Evolutionary conservation across 2,329 filamentous ascomycete species (phyloP).

Genomic region (Colletotrichum cuscutae): DNA sequence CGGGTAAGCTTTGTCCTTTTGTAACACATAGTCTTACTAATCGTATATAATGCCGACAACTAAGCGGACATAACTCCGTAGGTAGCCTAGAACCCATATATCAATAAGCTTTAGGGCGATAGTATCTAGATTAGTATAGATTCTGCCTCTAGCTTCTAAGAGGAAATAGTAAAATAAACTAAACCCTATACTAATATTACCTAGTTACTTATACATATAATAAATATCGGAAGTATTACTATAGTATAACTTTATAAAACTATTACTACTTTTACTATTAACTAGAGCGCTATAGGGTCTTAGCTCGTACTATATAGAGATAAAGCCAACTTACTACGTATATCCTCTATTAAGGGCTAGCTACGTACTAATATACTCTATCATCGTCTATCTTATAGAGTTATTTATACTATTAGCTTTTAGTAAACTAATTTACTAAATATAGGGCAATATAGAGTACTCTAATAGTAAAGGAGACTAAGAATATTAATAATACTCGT

Average conservation of each 20-base stretch:
- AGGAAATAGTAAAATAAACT: no score
- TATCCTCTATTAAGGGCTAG: constrained; percentile 33
- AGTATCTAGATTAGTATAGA: constrained; percentile 68
- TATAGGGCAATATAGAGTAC: constrained; percentile 19
- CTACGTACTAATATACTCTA: no score
- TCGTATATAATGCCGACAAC: constrained; percentile 45
- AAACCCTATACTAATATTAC: no score
- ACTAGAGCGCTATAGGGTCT: constrained; percentile 38
- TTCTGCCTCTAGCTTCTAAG: constrained; percentile 79
- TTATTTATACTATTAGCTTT: no score
- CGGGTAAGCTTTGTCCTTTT: constrained; percentile 35
- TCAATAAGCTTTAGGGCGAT: constrained; percentile 47
- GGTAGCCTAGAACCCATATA: constrained; percentile 45
- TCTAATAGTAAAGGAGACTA: neutral
- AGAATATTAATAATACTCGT: no score
- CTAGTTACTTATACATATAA: no score
- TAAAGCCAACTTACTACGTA: neutral
- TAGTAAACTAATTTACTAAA: no score
- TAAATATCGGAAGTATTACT: constrained; percentile 34
- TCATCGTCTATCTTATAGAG: no score
- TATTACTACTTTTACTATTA: no score
- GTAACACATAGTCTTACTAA: constrained; percentile 39
- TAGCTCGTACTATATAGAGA: neutral
- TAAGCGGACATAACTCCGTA: constrained; percentile 27
- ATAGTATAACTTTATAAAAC: no score